phyloP scores from a whole-genome alignment of 495 filamentous ascomycete species.

The Parachaetomium inaequale region DNA sequence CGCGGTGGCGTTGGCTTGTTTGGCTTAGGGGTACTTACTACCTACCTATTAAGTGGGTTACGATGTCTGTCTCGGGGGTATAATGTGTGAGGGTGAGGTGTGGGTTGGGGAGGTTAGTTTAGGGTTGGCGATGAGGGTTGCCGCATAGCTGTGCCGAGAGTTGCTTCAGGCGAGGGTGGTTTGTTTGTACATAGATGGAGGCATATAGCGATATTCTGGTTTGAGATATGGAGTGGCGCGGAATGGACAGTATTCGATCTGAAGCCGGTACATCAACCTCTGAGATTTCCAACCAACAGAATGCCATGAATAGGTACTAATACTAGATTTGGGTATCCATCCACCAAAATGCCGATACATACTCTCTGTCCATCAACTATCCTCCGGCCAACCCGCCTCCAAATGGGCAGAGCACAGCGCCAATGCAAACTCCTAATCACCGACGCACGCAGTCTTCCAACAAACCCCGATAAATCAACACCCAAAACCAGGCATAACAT shows the following conservation, averaged over 20 bases:
- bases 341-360: neutral
- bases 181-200: neutral
- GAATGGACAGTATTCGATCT: neutral
- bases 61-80: too few species aligned
- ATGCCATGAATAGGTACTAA: neutral
- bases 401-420: too few species aligned
- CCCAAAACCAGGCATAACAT: too few species aligned
- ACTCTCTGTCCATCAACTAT: neutral
- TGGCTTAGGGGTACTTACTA: conserved; percentile 8
- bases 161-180: neutral
- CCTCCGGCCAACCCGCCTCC: too few species aligned
- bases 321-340: neutral
- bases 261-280: neutral
- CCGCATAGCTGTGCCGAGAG: neutral
- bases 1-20: conserved; percentile 55
- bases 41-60: too few species aligned
- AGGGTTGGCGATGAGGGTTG: neutral
- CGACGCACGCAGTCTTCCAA: too few species aligned
- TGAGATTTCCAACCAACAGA: neutral
- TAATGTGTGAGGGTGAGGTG: neutral
- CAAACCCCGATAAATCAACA: too few species aligned
- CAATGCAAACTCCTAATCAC: too few species aligned
- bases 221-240: neutral
- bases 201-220: neutral
- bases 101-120: neutral